Percentiles rank a stretch among this genome's conserved stretches.
Conservation (phyloP, 2,329 filamentous ascomycete genomes). For the Arthrobotrys megalospora region DNA sequence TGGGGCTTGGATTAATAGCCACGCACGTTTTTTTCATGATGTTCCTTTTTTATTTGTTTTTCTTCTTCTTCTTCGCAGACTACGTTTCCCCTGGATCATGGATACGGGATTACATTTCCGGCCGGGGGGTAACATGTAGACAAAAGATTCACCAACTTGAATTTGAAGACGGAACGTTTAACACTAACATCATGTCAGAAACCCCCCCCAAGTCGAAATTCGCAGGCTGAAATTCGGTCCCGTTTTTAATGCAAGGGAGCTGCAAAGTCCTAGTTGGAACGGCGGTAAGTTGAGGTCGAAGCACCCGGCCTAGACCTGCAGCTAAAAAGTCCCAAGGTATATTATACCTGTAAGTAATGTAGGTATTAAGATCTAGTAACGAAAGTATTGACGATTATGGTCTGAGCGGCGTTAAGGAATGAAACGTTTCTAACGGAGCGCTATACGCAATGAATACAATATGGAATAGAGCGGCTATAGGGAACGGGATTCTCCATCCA, state of each 20-base stretch:
- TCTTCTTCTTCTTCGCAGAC: background rate
- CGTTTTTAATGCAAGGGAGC: constrained; percentile 32
- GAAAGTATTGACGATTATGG: constrained; percentile 8
- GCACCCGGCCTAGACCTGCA: constrained; percentile 10
- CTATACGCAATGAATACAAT: background rate
- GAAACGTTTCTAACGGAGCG: background rate
- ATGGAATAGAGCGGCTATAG: background rate
- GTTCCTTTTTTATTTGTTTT: constrained; percentile 12
- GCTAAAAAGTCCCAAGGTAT: background rate
- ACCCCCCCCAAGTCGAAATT: background rate
- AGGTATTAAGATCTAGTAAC: background rate
- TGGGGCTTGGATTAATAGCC: constrained; percentile 42
- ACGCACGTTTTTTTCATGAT: constrained; percentile 24
- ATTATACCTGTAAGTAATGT: background rate
- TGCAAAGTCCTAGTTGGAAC: constrained; percentile 46
- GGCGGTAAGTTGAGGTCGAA: constrained; percentile 33
- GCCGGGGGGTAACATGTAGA: constrained; percentile 29
- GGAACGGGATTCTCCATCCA: constrained; percentile 19
- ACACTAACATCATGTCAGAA: constrained; percentile 2
- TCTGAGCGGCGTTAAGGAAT: constrained; percentile 32
- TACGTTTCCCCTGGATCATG: constrained; percentile 31
- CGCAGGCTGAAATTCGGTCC: constrained; percentile 21
- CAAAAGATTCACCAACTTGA: background rate
- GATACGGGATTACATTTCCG: constrained; percentile 34
- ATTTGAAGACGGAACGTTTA: background rate